Evolutionary conservation across 306 rosid genomes (phyloP), one percentile per base, ranked within the genome.

Genomic region (Vigna mungo): DNA sequence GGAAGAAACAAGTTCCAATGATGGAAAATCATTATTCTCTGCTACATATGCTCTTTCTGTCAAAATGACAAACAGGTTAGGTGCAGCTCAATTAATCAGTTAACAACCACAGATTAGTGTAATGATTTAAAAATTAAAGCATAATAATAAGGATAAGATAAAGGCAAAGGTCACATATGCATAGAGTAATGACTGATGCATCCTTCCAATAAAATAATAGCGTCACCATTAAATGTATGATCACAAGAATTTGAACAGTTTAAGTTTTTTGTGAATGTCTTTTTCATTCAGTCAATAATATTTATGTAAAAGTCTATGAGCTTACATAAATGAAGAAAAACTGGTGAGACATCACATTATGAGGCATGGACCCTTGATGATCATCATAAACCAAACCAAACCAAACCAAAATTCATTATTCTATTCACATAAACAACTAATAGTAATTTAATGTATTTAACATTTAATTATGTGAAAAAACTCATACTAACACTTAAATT

Each of bases 301-400:
- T 61, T 15, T 1, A 32, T 61, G 65, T 25, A 56, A 12, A 39
- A 52, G 76, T 55, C 52, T 56, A 46, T 32, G 49, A 47, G 23
- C 62, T 59, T 39, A 44, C 25, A 74, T 13, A 72, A 58, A 32
- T 16, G 44, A 48, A 39, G 36, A 36, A 27, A 62, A 55, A 9
- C 23, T 17, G 80, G 70, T 84, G 67, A 79, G 78, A 74, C 78
- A 74, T 78, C 81, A 75, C 86, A 83, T 78, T 78, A 59, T 48
- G 58, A 59, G 55, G 71, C 48, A 73, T 32, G 60, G 84, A 41
- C 79, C 75, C 79, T 54, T 68, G 30, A 44, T 53, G 65, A 41
- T 75, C 59, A 32, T 74, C 51, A 58, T 72, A 72, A 41, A 62
- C 46, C 20, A 9, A 41, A 62, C 46, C 20, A 9, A 41, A 62